Percentiles rank a stretch among this genome's conserved stretches.
phyloP scores from a whole-genome alignment of 2,329 filamentous ascomycete genomes.

The Fusarium sp. region DNA sequence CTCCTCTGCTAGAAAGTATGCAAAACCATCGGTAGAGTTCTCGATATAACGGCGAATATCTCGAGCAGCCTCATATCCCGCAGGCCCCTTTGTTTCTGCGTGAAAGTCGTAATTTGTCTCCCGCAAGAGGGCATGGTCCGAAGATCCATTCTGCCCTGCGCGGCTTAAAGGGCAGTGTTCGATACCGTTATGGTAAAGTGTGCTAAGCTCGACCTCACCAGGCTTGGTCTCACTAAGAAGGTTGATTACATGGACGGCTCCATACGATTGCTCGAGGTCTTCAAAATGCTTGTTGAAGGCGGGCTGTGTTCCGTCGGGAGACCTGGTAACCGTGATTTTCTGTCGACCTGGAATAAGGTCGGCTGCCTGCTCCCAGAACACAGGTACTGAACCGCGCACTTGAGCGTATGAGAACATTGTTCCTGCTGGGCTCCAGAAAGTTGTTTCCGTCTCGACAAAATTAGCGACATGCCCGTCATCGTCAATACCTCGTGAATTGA shows the following conservation, averaged over 20 bases:
- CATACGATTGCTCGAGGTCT: conserved; percentile 86
- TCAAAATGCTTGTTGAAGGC: conserved; percentile 97
- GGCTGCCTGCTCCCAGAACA: conserved; percentile 96
- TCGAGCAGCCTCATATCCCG: conserved; percentile 90
- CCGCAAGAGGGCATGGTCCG: conserved; percentile 80
- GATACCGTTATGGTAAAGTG: conserved; percentile 83
- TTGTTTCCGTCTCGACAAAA: conserved; percentile 97
- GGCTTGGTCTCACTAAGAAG: conserved; percentile 91
- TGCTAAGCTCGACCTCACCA: conserved; percentile 86
- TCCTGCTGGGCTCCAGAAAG: conserved; percentile 84
- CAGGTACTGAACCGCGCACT: conserved; percentile 89
- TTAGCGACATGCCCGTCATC: conserved; percentile 98
- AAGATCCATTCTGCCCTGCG: conserved; percentile 65
- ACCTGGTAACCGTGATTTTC: conserved; percentile 92
- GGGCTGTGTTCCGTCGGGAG: conserved; percentile 89
- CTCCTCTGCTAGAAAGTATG: conserved; percentile 89
- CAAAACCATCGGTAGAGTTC: conserved; percentile 85
- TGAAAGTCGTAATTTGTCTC: conserved; percentile 97
- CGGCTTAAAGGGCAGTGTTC: conserved; percentile 78
- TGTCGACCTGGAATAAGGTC: conserved; percentile 92
- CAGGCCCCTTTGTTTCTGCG: conserved; percentile 87
- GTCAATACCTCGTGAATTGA: conserved; percentile 97
- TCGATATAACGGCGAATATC: conserved; percentile 85
- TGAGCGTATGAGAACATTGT: conserved; percentile 94
- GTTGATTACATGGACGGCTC: conserved; percentile 92